phyloP scores from a whole-genome alignment of 2,329 filamentous ascomycete genomes.

The Aspergillus melleus region DNA sequence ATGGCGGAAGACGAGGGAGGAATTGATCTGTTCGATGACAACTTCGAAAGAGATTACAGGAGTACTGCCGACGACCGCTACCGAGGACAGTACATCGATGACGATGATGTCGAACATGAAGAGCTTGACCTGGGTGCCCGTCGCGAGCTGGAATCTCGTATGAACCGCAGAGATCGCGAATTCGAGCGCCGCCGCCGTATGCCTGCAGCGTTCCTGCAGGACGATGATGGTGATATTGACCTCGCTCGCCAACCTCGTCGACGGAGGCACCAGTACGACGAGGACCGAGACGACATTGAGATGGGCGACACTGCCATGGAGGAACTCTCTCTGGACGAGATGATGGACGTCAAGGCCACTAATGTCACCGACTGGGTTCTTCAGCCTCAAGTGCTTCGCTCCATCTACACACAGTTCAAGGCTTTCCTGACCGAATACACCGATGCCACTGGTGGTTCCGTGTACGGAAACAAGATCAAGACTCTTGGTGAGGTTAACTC shows the following conservation, averaged over 20 bases:
- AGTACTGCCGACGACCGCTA: constrained; percentile 50
- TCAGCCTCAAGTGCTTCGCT: constrained; percentile 83
- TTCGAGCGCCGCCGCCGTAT: constrained; percentile 58
- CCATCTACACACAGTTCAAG: constrained; percentile 95
- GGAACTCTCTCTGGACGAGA: constrained; percentile 85
- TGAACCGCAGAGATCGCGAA: constrained; percentile 64
- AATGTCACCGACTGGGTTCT: constrained; percentile 95
- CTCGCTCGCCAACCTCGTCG: constrained; percentile 82
- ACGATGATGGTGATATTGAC: constrained; percentile 83
- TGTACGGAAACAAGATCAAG: constrained; percentile 91
- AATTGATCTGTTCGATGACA: constrained; percentile 68
- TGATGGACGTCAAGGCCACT: constrained; percentile 89
- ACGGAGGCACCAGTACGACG: constrained; percentile 86
- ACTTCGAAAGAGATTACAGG: constrained; percentile 64
- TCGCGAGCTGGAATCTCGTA: constrained; percentile 60
- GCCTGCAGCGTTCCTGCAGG: constrained; percentile 63
- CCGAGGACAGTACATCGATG: constrained; percentile 62
- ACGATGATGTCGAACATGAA: constrained; percentile 65
- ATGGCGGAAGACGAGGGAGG: constrained; percentile 69
- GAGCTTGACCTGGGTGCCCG: constrained; percentile 59
- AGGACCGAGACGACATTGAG: constrained; percentile 83
- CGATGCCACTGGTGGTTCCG: constrained; percentile 82
- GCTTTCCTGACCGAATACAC: constrained; percentile 95
- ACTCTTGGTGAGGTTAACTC: constrained; percentile 97
- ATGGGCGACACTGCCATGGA: constrained; percentile 94